A percentile compares a stretch with the other conserved stretches of the same genome.
Evolutionary conservation across 306 rosid genomes (phyloP).

Genomic region (Pachyrhizus erosus): DNA sequence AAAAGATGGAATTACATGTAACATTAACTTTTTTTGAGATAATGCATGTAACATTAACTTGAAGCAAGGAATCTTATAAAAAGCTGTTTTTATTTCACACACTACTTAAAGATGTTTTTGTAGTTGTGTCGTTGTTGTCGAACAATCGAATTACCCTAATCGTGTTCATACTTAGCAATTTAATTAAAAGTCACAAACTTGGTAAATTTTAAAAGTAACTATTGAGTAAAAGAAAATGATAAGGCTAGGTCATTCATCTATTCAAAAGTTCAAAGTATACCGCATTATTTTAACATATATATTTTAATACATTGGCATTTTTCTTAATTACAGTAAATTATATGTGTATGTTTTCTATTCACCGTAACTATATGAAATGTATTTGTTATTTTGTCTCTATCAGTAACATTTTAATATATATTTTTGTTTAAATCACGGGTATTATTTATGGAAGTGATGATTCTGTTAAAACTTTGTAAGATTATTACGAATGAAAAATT

Average conservation of each 20-base stretch:
- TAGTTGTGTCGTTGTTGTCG: background rate
- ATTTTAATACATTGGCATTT: background rate
- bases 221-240: background rate
- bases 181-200: background rate
- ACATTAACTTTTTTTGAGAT: no score
- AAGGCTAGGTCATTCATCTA: background rate
- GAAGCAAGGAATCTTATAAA: slow-evolving; percentile 8
- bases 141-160: background rate
- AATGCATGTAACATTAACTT: background rate
- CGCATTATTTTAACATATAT: background rate
- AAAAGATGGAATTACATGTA: background rate
- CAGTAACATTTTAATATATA: no score
- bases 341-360: background rate
- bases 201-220: background rate
- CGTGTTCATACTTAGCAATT: background rate
- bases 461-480: no score
- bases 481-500: no score
- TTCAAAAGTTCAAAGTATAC: background rate
- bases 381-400: no score
- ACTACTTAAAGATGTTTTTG: background rate
- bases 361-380: no score
- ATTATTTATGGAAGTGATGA: no score
- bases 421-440: no score
- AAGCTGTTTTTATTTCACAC: background rate
- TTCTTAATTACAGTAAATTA: background rate